Percentiles rank a stretch among this genome's conserved stretches.
phyloP scores from a whole-genome alignment of 2,329 filamentous ascomycete genomes.

The Aspergillus latus region DNA sequence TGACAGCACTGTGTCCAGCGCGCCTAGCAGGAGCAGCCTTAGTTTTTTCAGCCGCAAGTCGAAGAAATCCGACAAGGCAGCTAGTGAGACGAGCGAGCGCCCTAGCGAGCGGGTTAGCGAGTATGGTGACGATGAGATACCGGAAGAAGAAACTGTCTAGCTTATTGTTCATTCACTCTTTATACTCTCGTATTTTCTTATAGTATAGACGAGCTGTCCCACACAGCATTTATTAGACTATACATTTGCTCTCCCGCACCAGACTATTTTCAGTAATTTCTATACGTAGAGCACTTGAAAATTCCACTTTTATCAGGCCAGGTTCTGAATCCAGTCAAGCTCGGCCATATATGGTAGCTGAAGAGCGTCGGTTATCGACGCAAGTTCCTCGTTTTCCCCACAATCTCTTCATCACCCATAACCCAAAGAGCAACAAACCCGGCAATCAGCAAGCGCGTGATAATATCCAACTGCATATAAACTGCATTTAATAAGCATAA shows the following conservation, averaged over 20 bases:
- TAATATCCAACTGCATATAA: background rate
- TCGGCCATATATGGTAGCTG: background rate
- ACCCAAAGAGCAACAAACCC: background rate
- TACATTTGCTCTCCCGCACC: background rate
- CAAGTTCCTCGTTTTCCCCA: conserved; percentile 1
- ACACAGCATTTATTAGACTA: conserved; percentile 1
- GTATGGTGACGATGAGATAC: conserved; percentile 43
- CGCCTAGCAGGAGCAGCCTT: conserved; percentile 43
- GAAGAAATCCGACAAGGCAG: conserved; percentile 43
- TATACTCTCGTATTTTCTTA: conserved; percentile 1
- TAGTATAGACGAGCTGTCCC: conserved; percentile 1
- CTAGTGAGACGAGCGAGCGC: conserved; percentile 45
- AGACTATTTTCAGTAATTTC: background rate
- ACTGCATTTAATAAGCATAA: no score
- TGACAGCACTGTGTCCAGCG: conserved; percentile 44
- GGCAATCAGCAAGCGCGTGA: background rate
- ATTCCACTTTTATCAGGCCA: background rate
- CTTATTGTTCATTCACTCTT: background rate
- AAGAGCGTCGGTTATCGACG: background rate
- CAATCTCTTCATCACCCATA: conserved; percentile 6
- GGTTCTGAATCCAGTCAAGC: no score
- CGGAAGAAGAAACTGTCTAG: conserved; percentile 29
- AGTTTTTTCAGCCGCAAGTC: conserved; percentile 51
- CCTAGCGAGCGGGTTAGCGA: conserved; percentile 47
- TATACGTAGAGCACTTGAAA: no score